Evolutionary conservation across 2,329 filamentous ascomycete species (phyloP).

Genomic region (Xylaria sp.): DNA sequence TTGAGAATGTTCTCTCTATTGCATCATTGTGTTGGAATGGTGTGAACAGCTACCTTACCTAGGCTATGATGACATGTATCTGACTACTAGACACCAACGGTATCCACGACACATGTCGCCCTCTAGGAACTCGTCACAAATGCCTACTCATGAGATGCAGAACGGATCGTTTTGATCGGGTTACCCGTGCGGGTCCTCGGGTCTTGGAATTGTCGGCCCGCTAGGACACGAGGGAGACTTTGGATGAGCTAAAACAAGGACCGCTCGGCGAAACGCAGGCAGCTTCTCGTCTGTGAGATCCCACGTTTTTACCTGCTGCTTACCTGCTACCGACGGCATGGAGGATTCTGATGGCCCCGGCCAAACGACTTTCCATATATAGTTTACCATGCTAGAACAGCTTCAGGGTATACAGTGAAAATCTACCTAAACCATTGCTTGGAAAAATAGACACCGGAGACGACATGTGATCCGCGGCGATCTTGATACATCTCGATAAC

Average conservation of each 20-base stretch:
- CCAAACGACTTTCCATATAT: too few relatives aligned
- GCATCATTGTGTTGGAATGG: background rate
- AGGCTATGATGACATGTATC: background rate
- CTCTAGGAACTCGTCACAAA: too few relatives aligned
- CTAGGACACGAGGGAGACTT: too few relatives aligned
- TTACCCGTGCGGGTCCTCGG: background rate
- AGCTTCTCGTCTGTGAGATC: background rate
- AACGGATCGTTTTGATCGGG: background rate
- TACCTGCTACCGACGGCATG: background rate
- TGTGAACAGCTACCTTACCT: background rate
- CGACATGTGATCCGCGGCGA: background rate
- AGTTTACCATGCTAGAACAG: background rate
- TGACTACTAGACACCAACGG: too few relatives aligned
- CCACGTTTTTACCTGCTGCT: background rate
- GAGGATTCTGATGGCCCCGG: too few relatives aligned
- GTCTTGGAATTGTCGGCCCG: slow-evolving; percentile 9
- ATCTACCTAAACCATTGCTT: background rate
- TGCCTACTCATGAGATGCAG: too few relatives aligned
- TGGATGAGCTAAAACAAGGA: slow-evolving; percentile 19
- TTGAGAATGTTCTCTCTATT: background rate
- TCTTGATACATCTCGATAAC: background rate
- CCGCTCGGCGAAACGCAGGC: slow-evolving; percentile 3
- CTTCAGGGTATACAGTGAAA: too few relatives aligned
- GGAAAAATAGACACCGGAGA: background rate
- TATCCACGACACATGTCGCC: too few relatives aligned